These are phyloP conservation scores for Citrus glauca DNA, from an alignment of 345 rosid species.

Conservation along the genomic window DNA sequence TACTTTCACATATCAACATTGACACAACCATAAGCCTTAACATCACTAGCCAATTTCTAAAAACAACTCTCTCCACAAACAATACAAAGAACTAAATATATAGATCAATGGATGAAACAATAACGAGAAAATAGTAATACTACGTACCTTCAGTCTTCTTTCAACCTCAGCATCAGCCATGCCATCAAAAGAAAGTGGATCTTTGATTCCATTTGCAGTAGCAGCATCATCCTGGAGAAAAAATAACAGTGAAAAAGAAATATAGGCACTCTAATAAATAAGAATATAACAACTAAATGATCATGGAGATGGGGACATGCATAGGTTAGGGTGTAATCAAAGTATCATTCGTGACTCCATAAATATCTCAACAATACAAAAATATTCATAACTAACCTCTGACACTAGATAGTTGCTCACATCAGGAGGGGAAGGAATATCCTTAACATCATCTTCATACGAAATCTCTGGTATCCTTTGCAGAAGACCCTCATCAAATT, in stretches of 20 bases:
- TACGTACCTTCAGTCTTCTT: slow-evolving; percentile 72
- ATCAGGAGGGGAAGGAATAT: slow-evolving; percentile 86
- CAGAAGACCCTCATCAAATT: slow-evolving; percentile 85
- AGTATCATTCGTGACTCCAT: slow-evolving; percentile 7
- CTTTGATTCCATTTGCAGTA: slow-evolving; percentile 60
- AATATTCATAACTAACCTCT: slow-evolving; percentile 60
- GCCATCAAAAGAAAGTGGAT: slow-evolving; percentile 71
- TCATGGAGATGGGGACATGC: neutral
- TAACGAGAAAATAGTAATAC: slow-evolving; percentile 3
- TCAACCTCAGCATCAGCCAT: slow-evolving; percentile 87
- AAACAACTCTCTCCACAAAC: neutral
- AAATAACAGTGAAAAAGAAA: slow-evolving; percentile 1
- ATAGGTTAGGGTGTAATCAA: neutral
- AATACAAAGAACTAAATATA: neutral
- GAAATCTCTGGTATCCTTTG: slow-evolving; percentile 71
- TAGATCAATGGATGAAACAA: neutral
- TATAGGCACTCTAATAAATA: slow-evolving; percentile 1
- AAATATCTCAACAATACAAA: slow-evolving; percentile 7
- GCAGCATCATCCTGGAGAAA: slow-evolving; percentile 70
- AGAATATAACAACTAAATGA: neutral
- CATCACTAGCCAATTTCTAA: neutral
- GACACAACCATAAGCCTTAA: slow-evolving; percentile 5
- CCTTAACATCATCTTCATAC: slow-evolving; percentile 72
- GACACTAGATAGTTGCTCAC: slow-evolving; percentile 88
- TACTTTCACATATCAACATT: neutral